Evolutionary conservation across 805 yeast species (phyloP).

Genomic region (Brettanomyces custersianus): DNA sequence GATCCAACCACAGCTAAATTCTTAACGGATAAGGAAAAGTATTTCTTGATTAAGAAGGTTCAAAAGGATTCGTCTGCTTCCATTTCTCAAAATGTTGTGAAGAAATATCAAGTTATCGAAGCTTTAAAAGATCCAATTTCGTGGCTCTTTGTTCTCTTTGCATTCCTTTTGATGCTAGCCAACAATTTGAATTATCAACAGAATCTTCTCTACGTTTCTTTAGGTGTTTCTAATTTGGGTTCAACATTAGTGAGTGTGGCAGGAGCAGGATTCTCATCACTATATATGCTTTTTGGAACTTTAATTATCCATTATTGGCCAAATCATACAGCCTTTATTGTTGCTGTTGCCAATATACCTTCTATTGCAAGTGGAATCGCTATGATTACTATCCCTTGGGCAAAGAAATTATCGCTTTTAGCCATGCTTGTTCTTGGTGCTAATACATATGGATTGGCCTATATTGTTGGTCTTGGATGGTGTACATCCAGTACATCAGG

Average conservation of each 20-base stretch:
- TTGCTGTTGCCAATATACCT: conserved; percentile 16
- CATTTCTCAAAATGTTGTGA: conserved; percentile 37
- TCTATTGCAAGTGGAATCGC: conserved; percentile 37
- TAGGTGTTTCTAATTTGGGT: conserved; percentile 33
- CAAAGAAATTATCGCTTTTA: conserved; percentile 34
- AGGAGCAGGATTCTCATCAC: conserved; percentile 37
- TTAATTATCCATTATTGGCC: conserved; percentile 24
- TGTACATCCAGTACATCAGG: conserved; percentile 33
- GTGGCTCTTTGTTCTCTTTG: conserved; percentile 33
- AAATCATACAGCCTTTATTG: conserved; percentile 28
- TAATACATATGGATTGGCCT: conserved; percentile 7
- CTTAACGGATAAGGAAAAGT: conserved; percentile 39
- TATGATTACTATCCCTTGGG: conserved; percentile 35
- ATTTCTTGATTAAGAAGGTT: conserved; percentile 37
- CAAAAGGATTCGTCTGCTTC: conserved; percentile 29
- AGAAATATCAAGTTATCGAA: conserved; percentile 39
- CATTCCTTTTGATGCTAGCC: conserved; percentile 39
- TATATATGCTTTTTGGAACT: conserved; percentile 32
- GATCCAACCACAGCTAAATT: conserved; percentile 46
- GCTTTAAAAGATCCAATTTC: conserved; percentile 41
- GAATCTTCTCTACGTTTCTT: conserved; percentile 34
- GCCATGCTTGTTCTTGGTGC: conserved; percentile 22
- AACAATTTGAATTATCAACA: conserved; percentile 48
- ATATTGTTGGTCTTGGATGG: conserved; percentile 20
- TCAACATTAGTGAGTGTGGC: conserved; percentile 48